Base-by-base conservation (phyloP, 1,139 yeast genomes). In the Saccharomycopsis crataegensis region DNA sequence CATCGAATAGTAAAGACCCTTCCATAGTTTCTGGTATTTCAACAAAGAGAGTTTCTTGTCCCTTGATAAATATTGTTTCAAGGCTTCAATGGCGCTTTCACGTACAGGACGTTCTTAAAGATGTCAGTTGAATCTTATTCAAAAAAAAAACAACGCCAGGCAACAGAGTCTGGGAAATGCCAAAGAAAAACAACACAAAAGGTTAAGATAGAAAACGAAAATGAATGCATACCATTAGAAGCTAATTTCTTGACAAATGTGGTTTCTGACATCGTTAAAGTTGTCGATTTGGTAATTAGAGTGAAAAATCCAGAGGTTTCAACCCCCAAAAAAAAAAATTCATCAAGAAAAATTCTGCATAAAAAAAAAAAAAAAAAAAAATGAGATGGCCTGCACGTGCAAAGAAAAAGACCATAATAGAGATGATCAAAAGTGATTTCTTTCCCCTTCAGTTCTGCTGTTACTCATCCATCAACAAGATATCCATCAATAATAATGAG, bases 1-100 rank as follows among this genome's bases (percentile, higher is more conserved):
- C 96, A 93, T 88, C 34, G 89, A 82, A 67, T 76, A 93, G 69
- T 85, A 93, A 50, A 93, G 75, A 8, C 98, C 99, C 69, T 87
- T 89, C 97, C 98, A 93, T 57, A 93, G 73, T 67, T 91, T 90
- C 61, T 86, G 86, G 61, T 82, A 75, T 58, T 91, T 96, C 17
- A 75, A 58, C 48, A 72, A 70, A 31, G 77, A 73, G 28, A 79
- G 63, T 50, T 65, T 66, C 16, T 67, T 71, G 47, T 67, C 65
- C 12, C 73, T 66, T 6, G 76, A 66, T 47, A 91, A 71, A 64
- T 79, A 87, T 59, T 76, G 77, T 59, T 76, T 76, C 59, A 90
- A 73, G 0, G 91, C 77, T 49, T 80, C 82, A 46, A 90, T 71
- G 0, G 96, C 96, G 46, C 80, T 79, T 52, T 85, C 91, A 68